Base-by-base conservation (phyloP, 371 early-diverging fungal species). In the Cokeromyces recurvatus region DNA sequence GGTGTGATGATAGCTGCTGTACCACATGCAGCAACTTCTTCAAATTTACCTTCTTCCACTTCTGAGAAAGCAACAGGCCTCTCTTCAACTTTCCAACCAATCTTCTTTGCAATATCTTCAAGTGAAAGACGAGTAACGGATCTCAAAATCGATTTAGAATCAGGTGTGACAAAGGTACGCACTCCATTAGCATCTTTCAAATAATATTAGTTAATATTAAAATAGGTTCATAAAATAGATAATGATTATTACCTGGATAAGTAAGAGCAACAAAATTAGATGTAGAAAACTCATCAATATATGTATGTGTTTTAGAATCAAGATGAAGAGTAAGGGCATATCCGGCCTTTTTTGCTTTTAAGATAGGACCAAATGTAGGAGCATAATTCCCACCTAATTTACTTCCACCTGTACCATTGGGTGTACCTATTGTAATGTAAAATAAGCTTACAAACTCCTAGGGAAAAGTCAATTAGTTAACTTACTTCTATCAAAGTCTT, bases 371-470 rank as follows among this genome's bases (percentile, higher is more conserved):
- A 41, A 77, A 74, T 7, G 71, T 74, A 12, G 84, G 82, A 8
- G 85, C 87, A 53, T 90, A 90, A 54, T 90, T 90, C 10, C 91
- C 91, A 20, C 84, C 89, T 24, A 86, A 61, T 59, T 90, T 90
- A 35, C 77, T 68, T 24, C 79, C 64, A 19, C 91, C 91, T 7
- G 75, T 76, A 37, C 81, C 79, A 42, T 57, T 43, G 7, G 82
- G 82, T 32, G 82, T 80, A 46, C 79, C 79, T 80, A 21, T n/a
- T 5, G 19, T 12, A 12, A 38, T 15, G 32, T 2, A 48, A 27
- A 9, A 12, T 8, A 9, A 38, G 38, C 12, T 19, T 45, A 34
- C 35, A 34, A 11, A n/a, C n/a, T n/a, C n/a, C n/a, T n/a, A n/a
- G n/a, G n/a, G n/a, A n/a, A 34, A 34, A 6, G 35, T 34, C 35